These are phyloP conservation scores for Hermanozyma aechmeae DNA, from an alignment of 805 yeast genomes.

Conservation along the genomic window DNA sequence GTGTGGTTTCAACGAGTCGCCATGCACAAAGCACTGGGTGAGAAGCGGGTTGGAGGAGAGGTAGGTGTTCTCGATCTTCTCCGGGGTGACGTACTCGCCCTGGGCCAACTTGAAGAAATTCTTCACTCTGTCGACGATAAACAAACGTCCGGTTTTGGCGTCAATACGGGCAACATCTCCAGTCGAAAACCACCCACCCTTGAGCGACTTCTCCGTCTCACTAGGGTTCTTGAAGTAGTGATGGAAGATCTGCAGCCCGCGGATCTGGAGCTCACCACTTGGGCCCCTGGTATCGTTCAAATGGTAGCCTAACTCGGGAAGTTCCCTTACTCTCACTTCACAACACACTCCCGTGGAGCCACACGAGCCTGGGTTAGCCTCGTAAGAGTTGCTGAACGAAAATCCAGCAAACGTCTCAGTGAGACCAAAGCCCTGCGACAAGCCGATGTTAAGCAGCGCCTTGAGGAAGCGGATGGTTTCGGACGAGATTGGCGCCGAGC, in stretches of 20 bases:
- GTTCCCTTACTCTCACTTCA: conserved; percentile 14
- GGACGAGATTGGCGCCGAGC: conserved; percentile 17
- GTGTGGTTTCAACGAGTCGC: conserved; percentile 47
- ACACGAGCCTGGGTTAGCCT: conserved; percentile 15
- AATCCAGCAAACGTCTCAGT: conserved; percentile 21
- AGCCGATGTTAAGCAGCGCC: conserved; percentile 15
- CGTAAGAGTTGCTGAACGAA: conserved; percentile 9
- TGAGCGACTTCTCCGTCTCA: conserved; percentile 12
- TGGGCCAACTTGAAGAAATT: conserved; percentile 59
- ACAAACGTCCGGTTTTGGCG: conserved; percentile 42
- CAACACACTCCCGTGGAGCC: conserved; percentile 12
- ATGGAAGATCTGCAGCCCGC: conserved; percentile 17
- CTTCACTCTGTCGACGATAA: conserved; percentile 65
- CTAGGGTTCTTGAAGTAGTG: conserved; percentile 18
- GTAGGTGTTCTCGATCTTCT: conserved; percentile 63
- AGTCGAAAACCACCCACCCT: conserved; percentile 20
- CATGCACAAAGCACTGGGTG: conserved; percentile 52
- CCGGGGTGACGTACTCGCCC: conserved; percentile 63
- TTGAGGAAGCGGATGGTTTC: conserved; percentile 15
- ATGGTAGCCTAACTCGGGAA: conserved; percentile 17
- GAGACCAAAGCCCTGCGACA: conserved; percentile 27
- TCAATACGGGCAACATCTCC: conserved; percentile 9
- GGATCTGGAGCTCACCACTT: conserved; percentile 17
- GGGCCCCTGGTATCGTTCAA: conserved; percentile 15
- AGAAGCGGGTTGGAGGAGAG: conserved; percentile 40